Percentiles rank a stretch among this genome's conserved stretches.
Conservation (phyloP, 257 asterid species). For the Ocimum tenuiflorum region DNA sequence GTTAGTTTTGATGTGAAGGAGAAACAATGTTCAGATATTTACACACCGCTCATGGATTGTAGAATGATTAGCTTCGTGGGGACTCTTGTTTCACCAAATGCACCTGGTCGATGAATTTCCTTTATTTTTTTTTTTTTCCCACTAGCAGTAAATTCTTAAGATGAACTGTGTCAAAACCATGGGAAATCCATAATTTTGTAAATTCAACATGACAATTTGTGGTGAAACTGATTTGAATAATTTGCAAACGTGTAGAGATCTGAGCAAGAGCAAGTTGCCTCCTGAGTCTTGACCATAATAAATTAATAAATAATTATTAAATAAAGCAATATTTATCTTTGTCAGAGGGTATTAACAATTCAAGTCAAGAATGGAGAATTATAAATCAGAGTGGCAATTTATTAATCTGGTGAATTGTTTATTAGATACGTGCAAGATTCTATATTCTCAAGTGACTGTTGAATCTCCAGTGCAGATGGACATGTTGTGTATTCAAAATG, state of each 20-base stretch:
- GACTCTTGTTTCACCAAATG: conserved; percentile 10
- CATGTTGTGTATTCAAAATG: not conserved
- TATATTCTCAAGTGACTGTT: not conserved
- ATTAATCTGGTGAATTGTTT: conserved; percentile 6
- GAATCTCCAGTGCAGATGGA: not conserved
- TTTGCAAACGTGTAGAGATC: not conserved
- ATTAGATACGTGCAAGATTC: conserved; percentile 22
- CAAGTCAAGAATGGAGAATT: not conserved
- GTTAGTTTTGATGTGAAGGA: not conserved
- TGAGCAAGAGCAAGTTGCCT: not conserved
- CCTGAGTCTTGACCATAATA: no score
- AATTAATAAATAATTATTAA: not conserved
- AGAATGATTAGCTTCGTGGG: not conserved
- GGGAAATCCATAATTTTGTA: not conserved
- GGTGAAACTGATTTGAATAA: not conserved
- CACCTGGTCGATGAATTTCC: not conserved
- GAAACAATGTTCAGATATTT: not conserved
- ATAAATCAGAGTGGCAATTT: not conserved
- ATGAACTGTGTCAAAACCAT: no score
- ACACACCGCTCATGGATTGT: not conserved
- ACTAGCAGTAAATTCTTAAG: no score
- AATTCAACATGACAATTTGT: not conserved
- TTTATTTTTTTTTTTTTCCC: no score
- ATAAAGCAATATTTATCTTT: not conserved
- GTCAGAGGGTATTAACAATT: not conserved